Percentiles rank a stretch among this genome's conserved stretches.
Evolutionary conservation across 371 early-diverging fungal genomes (phyloP).

Genomic region (Actinomortierella wolfii): DNA sequence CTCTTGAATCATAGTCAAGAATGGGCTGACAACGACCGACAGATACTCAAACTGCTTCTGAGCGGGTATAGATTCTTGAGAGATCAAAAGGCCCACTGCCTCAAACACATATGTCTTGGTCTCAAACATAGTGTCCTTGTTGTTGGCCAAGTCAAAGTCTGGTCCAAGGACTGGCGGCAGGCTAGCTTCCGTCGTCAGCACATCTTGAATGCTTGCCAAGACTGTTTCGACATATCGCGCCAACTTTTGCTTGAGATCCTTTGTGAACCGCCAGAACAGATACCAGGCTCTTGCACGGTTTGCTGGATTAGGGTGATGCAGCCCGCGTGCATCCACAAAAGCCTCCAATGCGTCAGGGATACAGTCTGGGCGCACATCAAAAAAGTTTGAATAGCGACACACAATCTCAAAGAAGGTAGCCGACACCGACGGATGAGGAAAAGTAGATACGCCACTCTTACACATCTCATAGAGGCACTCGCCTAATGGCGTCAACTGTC

Average conservation of each 20-base stretch:
- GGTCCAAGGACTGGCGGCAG: slow-evolving; percentile 45
- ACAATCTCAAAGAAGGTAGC: slow-evolving; percentile 80
- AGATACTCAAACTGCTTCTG: slow-evolving; percentile 76
- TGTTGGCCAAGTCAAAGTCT: slow-evolving; percentile 42
- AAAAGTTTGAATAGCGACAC: slow-evolving; percentile 77
- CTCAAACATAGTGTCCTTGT: slow-evolving; percentile 70
- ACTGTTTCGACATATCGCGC: slow-evolving; percentile 70
- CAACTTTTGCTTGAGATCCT: slow-evolving; percentile 68
- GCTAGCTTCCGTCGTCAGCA: slow-evolving; percentile 75
- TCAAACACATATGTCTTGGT: slow-evolving; percentile 92
- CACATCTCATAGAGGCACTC: slow-evolving; percentile 78
- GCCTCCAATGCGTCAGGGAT: slow-evolving; percentile 74
- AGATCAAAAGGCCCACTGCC: slow-evolving; percentile 87
- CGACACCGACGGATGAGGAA: slow-evolving; percentile 81
- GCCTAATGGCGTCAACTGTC: slow-evolving; percentile 65
- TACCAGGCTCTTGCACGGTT: slow-evolving; percentile 89
- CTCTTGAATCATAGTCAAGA: slow-evolving; percentile 74
- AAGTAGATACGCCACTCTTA: slow-evolving; percentile 68
- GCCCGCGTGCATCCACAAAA: slow-evolving; percentile 80
- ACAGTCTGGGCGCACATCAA: slow-evolving; percentile 69
- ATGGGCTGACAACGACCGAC: slow-evolving; percentile 74
- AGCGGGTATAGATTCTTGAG: slow-evolving; percentile 69
- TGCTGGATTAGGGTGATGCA: slow-evolving; percentile 72
- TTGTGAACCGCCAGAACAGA: slow-evolving; percentile 85
- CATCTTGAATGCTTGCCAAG: slow-evolving; percentile 70